Evolutionary conservation across 441 rosid genomes (phyloP), one percentile per base, ranked within the genome.

Genomic region (Mallotus repandus): DNA sequence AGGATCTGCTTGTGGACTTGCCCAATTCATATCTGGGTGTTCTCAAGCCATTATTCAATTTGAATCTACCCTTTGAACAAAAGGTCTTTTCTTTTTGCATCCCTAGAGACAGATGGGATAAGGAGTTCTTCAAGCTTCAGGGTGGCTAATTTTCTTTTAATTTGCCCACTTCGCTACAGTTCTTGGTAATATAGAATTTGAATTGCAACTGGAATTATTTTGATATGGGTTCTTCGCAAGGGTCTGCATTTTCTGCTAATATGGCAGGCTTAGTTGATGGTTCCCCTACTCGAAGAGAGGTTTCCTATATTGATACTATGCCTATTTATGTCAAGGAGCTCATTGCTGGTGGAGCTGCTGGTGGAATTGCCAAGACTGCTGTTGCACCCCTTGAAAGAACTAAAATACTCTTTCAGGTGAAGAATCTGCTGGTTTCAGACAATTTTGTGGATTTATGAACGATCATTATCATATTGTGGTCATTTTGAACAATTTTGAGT

Each of bases 331-430:
- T 87, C 0, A 93, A 84, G 85, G 97, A 92, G 78, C 97, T 95
- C 62, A 88, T 95, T 73, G 97, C 99, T 66, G 99, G 99, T 14
- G 99, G 97, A 60, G 92, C 89, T 81, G 99, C 98, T 32, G 99
- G 99, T 2, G 98, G 90, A n/a, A 70, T 95, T 78, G 97, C 98
- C 18, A 95, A 95, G 79, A 90, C 97, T 78, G 91, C 92, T 7
- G 92, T 93, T 77, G 99, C 98, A 5, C 99, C 99, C 35, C 87
- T 95, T 60, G 99, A 95, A 71, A 90, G 99, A 73, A 88, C 77
- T 77, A 95, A 95, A 77, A 95, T 95, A 69, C 89, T 95, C 7
- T 79, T 95, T 81, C 99, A 93, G 99, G 99, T 95, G 70, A 84
- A 56, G 22, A 54, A 3, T 64, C 16, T 29, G 32, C 18, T 50